Base-by-base conservation (phyloP, 176 grass and related monocot species). In the Raddia guianensis region DNA sequence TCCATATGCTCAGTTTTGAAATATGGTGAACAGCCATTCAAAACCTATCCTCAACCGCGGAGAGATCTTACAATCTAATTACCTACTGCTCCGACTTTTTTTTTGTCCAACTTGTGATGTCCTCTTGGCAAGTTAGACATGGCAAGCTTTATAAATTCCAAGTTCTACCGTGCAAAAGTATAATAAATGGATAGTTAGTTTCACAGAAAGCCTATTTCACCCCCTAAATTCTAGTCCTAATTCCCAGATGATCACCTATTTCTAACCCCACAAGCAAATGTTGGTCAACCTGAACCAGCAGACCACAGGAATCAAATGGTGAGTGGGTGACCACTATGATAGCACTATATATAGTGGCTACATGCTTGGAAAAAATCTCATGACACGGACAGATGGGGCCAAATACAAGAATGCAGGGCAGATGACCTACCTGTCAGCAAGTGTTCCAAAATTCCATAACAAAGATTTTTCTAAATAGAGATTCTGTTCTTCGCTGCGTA, bases 111-210 rank as follows among this genome's bases (percentile, higher is more conserved):
- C 49, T 45, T 82, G 78, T 47, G 78, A 47, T 33, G 33, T 34
- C 82, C 48, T 77, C 53, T 66, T 51, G 83, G 72, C 50, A 77
- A 89, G 52, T 61, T 73, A 64, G 53, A 82, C 8, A 46, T 80
- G 42, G 18, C 15, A 44, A 72, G 59, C 20, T 76, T 76, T 86
- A 54, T n/a, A 73, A 73, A 68, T 34, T 86, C 52, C 83, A 90
- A 73, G 73, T 73, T 82, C 50, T 37, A 85, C 72, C 5, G 2
- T 37, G 37, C 62, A 18, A 75, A 81, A 85, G 71, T 70, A 76
- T 76, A 81, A 76, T 76, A 81, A 76, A n/a, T 27, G 65, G 63
- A 70, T 61, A 64, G 76, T 77, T 50, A 45, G 8, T 50, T 64
- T 63, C 12, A 46, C 18, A 58, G 42, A 7, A 19, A 45, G 53